Percentiles rank a stretch among this genome's conserved stretches.
phyloP scores from a whole-genome alignment of 306 rosid species.

The Morella rubra region DNA sequence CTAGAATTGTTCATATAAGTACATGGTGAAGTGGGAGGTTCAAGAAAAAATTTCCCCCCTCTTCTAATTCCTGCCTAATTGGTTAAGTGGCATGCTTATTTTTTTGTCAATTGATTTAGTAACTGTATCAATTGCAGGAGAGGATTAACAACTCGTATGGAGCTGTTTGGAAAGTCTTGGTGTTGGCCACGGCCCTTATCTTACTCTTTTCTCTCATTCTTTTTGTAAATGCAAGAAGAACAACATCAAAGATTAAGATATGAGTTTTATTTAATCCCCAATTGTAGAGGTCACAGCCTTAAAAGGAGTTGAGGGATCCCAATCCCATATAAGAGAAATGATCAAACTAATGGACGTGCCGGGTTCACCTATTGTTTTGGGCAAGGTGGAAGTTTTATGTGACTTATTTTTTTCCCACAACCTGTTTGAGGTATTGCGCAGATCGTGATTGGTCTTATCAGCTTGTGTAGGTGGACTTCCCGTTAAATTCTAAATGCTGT shows the following conservation, averaged over 20 bases:
- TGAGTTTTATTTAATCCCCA: conserved; percentile 28
- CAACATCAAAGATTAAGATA: conserved; percentile 66
- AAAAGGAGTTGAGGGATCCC: conserved; percentile 14
- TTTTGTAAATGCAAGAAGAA: conserved; percentile 66
- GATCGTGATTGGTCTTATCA: neutral
- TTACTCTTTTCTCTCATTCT: conserved; percentile 41
- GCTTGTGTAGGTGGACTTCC: neutral
- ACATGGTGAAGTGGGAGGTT: neutral
- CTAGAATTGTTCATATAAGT: neutral
- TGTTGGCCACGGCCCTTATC: conserved; percentile 35
- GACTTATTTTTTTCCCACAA: neutral
- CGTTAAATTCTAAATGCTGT: neutral
- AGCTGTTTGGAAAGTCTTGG: conserved; percentile 43
- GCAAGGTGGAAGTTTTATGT: neutral
- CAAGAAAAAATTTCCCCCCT: neutral
- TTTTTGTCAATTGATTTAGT: neutral
- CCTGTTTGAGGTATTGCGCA: neutral
- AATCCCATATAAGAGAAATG: conserved; percentile 5
- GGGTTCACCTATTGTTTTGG: neutral
- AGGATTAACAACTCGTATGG: conserved; percentile 32
- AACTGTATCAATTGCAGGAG: conserved; percentile 50
- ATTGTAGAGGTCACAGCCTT: conserved; percentile 17
- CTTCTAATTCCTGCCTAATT: neutral
- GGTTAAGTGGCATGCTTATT: conserved; percentile 13
- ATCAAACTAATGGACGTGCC: neutral